Percentiles rank a stretch among this genome's conserved stretches.
Evolutionary conservation across 306 rosid genomes (phyloP).

Genomic region (Prunus davidiana): DNA sequence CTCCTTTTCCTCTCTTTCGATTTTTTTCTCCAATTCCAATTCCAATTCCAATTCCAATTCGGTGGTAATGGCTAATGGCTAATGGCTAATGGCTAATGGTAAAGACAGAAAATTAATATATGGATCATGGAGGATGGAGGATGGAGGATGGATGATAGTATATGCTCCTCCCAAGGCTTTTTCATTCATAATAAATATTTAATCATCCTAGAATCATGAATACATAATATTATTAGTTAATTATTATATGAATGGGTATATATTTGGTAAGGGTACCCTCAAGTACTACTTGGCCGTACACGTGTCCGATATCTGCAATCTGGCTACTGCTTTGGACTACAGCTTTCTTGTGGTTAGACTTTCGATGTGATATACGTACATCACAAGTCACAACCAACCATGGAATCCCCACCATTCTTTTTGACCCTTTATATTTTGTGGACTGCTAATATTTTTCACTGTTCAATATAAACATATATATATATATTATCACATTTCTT

Average conservation of each 20-base stretch:
- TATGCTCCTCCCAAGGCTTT: conserved; percentile 38
- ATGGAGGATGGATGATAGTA: conserved; percentile 26
- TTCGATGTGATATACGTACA: conserved; percentile 7
- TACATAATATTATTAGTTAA: conserved; percentile 5
- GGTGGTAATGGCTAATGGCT: too few relatives aligned
- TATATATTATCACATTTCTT: too few relatives aligned
- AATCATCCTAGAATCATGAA: conserved; percentile 57
- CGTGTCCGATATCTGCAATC: conserved; percentile 42
- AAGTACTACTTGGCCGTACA: conserved; percentile 37
- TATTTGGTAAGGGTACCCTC: conserved; percentile 25
- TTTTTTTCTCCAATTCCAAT: conserved; percentile 29
- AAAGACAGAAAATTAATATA: too few relatives aligned
- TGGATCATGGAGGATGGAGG: conserved; percentile 20
- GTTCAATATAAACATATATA: too few relatives aligned
- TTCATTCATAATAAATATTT: conserved; percentile 8
- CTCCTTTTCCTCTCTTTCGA: conserved; percentile 30
- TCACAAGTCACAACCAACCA: conserved; percentile 12
- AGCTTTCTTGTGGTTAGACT: conserved; percentile 1
- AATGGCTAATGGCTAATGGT: too few relatives aligned
- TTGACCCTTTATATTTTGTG: conserved; percentile 13
- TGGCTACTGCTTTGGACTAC: conserved; percentile 19
- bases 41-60: conserved; percentile 21
- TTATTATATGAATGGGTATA: conserved; percentile 21
- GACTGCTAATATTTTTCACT: background rate
- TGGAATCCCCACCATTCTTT: conserved; percentile 21